A percentile compares a stretch with the other conserved stretches of the same genome.
Conservation (phyloP, 495 filamentous ascomycete species). For the Bryoglossum gracile region DNA sequence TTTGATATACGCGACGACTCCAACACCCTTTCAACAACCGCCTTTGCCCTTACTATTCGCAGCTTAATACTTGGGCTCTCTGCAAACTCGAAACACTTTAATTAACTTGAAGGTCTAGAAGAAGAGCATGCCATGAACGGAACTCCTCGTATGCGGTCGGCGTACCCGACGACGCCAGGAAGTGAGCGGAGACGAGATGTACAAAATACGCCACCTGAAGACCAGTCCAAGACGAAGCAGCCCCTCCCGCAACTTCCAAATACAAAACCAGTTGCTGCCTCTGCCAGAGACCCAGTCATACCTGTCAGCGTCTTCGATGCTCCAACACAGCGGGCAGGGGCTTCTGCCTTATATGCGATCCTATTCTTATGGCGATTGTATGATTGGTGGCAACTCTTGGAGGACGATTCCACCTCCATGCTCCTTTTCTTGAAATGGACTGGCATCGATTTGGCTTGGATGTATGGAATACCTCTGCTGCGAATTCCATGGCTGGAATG, state of each 20-base stretch:
- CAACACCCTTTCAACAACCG: constrained; percentile 4
- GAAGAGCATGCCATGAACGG: constrained; percentile 58
- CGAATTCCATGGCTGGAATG: constrained; percentile 95
- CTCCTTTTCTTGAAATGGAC: constrained; percentile 92
- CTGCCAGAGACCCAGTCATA: constrained; percentile 52
- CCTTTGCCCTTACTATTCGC: background rate
- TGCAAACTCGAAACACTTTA: background rate
- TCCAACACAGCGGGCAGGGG: constrained; percentile 81
- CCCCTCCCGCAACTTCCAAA: constrained; percentile 22
- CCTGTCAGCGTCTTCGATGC: constrained; percentile 71
- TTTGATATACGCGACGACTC: too few species aligned
- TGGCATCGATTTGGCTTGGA: constrained; percentile 69
- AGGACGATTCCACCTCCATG: constrained; percentile 72
- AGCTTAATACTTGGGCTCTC: background rate
- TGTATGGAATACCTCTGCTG: constrained; percentile 75
- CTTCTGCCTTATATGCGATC: constrained; percentile 62
- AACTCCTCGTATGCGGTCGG: constrained; percentile 66
- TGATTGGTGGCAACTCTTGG: constrained; percentile 67
- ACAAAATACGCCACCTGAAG: background rate
- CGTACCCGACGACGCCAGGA: constrained; percentile 59
- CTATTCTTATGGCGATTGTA: constrained; percentile 76
- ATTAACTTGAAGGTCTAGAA: too few species aligned
- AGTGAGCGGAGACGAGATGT: constrained; percentile 22
- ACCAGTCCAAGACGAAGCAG: background rate
- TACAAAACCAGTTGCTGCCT: constrained; percentile 14